phyloP scores from a whole-genome alignment of 2,329 filamentous ascomycete species.

The Trichophaea hybrida region DNA sequence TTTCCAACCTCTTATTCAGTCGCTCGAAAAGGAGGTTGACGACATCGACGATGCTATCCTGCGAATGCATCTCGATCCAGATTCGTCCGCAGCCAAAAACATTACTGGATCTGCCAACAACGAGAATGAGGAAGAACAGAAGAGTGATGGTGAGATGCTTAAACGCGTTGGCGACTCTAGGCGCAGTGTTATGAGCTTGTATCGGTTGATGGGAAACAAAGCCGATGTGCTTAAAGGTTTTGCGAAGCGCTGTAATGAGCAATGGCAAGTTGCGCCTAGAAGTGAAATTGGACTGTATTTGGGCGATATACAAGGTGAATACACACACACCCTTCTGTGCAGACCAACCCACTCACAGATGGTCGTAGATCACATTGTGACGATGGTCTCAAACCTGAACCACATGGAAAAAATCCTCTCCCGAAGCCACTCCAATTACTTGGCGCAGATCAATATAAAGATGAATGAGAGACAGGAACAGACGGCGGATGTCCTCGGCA shows the following conservation, averaged over 20 bases:
- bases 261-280: slow-evolving; percentile 88
- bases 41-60: slow-evolving; percentile 90
- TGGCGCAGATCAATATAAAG: slow-evolving; percentile 97
- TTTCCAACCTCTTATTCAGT: slow-evolving; percentile 80
- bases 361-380: slow-evolving; percentile 71
- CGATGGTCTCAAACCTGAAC: slow-evolving; percentile 89
- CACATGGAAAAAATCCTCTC: slow-evolving; percentile 94
- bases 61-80: slow-evolving; percentile 51
- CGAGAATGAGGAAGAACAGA: slow-evolving; percentile 11
- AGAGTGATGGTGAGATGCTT: slow-evolving; percentile 61
- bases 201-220: slow-evolving; percentile 86
- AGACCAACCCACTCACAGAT: neutral
- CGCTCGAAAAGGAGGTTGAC: slow-evolving; percentile 90
- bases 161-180: slow-evolving; percentile 82
- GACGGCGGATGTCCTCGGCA: slow-evolving; percentile 86
- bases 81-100: slow-evolving; percentile 21
- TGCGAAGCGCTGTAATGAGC: slow-evolving; percentile 93
- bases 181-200: slow-evolving; percentile 94
- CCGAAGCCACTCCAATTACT: slow-evolving; percentile 86
- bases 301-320: slow-evolving; percentile 65
- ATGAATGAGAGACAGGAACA: slow-evolving; percentile 98
- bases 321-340: neutral
- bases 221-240: slow-evolving; percentile 99
- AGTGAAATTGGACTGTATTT: slow-evolving; percentile 96
- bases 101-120: neutral